phyloP scores from a whole-genome alignment of 805 yeast species.

The Saturnispora mendoncae region DNA sequence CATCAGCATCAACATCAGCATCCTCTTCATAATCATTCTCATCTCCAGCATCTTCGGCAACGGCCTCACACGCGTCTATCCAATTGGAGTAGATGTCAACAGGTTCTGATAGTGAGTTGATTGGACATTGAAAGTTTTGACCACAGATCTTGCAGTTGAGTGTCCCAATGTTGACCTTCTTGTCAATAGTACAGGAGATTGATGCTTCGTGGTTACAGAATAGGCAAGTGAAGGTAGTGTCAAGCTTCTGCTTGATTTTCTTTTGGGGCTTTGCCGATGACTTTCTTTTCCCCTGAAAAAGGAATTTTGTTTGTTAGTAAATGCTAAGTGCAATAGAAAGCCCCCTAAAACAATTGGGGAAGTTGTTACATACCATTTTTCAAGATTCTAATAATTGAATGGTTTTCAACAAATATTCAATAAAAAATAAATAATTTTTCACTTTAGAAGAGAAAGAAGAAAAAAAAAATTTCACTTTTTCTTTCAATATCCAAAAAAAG shows the following conservation, averaged over 20 bases:
- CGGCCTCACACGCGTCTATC: constrained; percentile 93
- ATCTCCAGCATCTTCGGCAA: constrained; percentile 51
- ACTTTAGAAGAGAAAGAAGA: neutral
- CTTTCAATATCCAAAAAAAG: neutral
- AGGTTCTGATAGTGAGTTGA: constrained; percentile 78
- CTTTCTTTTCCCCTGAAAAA: constrained; percentile 46
- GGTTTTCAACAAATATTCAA: too few relatives aligned
- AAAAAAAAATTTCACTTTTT: neutral
- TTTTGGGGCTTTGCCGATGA: constrained; percentile 75
- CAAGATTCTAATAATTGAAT: neutral
- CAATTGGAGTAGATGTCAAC: constrained; percentile 94
- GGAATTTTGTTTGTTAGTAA: neutral
- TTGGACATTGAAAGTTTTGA: constrained; percentile 81
- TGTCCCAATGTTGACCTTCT: constrained; percentile 74
- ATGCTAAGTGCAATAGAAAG: too few relatives aligned
- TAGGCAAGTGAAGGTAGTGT: constrained; percentile 78
- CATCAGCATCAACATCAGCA: constrained; percentile 4
- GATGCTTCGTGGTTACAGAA: constrained; percentile 95
- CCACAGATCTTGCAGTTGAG: constrained; percentile 90
- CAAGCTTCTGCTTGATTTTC: constrained; percentile 68
- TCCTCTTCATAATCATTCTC: constrained; percentile 18
- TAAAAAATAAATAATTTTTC: too few relatives aligned
- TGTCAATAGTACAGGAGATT: constrained; percentile 80
- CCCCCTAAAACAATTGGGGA: too few relatives aligned
- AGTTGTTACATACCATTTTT: constrained; percentile 9